These are phyloP conservation scores for Sanguinoderma infundibulare DNA, from an alignment of 1,284 basidiomycete species.

Conservation along the genomic window DNA sequence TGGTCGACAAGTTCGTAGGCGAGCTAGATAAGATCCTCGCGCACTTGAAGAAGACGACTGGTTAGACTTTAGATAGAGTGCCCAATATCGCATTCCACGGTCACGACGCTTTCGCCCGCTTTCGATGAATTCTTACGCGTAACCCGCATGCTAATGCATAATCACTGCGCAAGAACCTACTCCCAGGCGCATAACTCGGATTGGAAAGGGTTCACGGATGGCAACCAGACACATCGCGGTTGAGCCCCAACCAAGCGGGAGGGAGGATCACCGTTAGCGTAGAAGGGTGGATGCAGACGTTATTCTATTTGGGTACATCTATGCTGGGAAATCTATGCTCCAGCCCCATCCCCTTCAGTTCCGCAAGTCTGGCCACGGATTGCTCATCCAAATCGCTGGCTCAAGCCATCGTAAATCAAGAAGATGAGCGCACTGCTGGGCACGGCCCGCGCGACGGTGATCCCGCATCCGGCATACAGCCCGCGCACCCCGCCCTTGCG, in stretches of 20 bases:
- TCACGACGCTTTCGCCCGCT: neutral
- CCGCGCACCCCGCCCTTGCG: constrained; percentile 79
- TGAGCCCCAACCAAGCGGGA: no score
- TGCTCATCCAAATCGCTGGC: constrained; percentile 52
- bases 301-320: constrained; percentile 4
- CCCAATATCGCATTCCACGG: neutral
- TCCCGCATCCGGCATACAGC: constrained; percentile 94
- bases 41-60: constrained; percentile 63
- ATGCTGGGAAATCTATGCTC: neutral
- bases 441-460: constrained; percentile 87
- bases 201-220: no score
- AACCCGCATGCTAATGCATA: neutral
- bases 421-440: constrained; percentile 94
- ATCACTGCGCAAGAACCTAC: no score
- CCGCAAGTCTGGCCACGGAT: neutral
- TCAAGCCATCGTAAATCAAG: constrained; percentile 84
- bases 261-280: neutral
- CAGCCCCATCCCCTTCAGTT: neutral
- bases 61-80: constrained; percentile 8
- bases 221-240: no score
- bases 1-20: constrained; percentile 60
- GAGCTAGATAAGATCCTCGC: constrained; percentile 70
- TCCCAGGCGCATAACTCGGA: no score
- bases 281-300: neutral
- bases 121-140: neutral